Conservation (phyloP, 2,329 filamentous ascomycete species). For the Ophiocordyceps camponoti-saundersi region DNA sequence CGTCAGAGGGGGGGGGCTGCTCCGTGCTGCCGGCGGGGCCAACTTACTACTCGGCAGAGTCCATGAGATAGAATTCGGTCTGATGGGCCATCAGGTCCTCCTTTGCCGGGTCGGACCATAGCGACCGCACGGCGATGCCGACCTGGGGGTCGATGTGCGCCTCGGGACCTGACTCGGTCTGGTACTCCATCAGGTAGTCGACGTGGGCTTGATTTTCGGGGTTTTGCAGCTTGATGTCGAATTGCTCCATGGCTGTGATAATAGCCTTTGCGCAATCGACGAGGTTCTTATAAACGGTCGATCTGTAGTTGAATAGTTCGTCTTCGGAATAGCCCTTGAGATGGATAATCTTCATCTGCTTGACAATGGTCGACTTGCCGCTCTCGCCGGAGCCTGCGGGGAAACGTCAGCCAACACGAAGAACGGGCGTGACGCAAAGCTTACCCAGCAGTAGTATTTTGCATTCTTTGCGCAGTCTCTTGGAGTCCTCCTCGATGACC, state of each 20-base stretch:
- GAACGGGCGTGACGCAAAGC: constrained; percentile 2
- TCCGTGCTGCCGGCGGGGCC: not conserved
- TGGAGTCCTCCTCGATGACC: constrained; percentile 84
- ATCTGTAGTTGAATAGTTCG: constrained; percentile 81
- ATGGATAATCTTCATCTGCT: constrained; percentile 99
- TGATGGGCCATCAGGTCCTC: constrained; percentile 77
- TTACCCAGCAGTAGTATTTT: constrained; percentile 91
- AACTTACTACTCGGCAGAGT: constrained; percentile 90
- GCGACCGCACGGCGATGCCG: constrained; percentile 62
- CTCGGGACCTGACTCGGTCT: constrained; percentile 78
- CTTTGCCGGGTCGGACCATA: constrained; percentile 83
- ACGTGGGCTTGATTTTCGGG: constrained; percentile 57
- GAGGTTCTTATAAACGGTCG: constrained; percentile 96
- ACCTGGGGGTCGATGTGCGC: constrained; percentile 68
- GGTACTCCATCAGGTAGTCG: constrained; percentile 72
- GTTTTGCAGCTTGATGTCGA: constrained; percentile 63
- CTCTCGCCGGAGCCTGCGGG: constrained; percentile 86
- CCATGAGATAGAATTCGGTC: constrained; percentile 98
- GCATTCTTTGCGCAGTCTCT: constrained; percentile 88
- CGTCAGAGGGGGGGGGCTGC: no score
- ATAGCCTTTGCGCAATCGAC: constrained; percentile 92
- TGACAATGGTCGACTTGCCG: constrained; percentile 97
- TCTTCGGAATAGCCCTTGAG: constrained; percentile 93
- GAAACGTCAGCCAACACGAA: not conserved
- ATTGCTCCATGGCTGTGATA: constrained; percentile 81